Conservation (phyloP, 2,329 filamentous ascomycete species). For the Diplodia seriata region DNA sequence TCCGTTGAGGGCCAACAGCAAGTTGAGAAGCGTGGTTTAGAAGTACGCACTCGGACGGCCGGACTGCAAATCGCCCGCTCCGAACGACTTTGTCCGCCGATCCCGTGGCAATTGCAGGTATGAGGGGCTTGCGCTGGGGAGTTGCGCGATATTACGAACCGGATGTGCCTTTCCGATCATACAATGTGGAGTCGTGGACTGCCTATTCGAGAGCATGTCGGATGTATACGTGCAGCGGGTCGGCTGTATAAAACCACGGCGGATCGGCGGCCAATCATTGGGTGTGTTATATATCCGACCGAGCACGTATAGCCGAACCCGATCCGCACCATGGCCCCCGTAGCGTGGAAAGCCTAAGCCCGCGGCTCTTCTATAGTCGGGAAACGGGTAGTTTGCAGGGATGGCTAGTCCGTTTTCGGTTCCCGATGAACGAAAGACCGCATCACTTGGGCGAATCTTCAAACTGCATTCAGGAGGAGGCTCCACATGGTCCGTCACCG, state of each 20-base stretch:
- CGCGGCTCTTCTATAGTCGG: background rate
- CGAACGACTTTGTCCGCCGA: background rate
- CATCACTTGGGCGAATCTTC: background rate
- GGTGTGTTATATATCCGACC: conserved; percentile 9
- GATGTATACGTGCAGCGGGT: background rate
- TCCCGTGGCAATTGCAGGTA: background rate
- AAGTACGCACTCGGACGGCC: background rate
- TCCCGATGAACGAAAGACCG: background rate
- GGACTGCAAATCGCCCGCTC: background rate
- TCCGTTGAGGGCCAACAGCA: background rate
- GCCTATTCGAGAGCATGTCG: background rate
- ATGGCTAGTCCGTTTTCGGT: background rate
- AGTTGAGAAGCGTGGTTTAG: background rate
- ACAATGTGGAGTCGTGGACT: background rate
- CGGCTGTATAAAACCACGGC: conserved; percentile 1
- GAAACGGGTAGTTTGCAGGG: background rate
- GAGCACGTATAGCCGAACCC: conserved; percentile 7
- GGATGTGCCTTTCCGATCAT: conserved; percentile 2
- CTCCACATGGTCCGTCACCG: background rate
- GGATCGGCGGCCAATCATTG: background rate
- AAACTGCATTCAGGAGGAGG: background rate
- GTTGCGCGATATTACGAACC: conserved; percentile 12
- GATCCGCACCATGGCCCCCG: too few relatives aligned
- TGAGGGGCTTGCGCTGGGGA: background rate
- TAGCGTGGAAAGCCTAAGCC: background rate